Conservation (phyloP, 345 rosid species). For the Cardamine chenopodiifolia region DNA sequence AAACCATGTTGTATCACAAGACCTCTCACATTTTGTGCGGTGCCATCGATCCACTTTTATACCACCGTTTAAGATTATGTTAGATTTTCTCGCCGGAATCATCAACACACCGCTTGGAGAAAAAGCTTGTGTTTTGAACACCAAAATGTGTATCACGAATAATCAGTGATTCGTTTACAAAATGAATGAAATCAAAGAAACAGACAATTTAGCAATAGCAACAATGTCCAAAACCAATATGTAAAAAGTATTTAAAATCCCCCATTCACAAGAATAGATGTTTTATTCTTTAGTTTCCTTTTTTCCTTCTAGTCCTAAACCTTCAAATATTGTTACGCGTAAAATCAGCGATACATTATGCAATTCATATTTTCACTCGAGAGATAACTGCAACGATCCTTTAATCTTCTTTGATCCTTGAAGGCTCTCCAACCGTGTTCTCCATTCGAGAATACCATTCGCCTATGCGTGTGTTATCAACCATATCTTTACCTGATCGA, state of each 20-base stretch:
- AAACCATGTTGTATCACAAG: too few relatives aligned
- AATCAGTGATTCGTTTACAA: background rate
- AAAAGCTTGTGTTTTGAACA: too few relatives aligned
- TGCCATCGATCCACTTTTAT: too few relatives aligned
- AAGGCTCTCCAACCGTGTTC: slow-evolving; percentile 64
- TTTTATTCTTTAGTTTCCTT: slow-evolving; percentile 11
- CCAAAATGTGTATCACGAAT: background rate
- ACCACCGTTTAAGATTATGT: too few relatives aligned
- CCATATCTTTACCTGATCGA: slow-evolving; percentile 86
- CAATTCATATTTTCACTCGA: slow-evolving; percentile 17
- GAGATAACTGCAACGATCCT: slow-evolving; percentile 6
- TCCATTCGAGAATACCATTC: slow-evolving; percentile 88
- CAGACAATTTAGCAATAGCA: background rate
- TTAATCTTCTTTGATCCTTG: slow-evolving; percentile 52
- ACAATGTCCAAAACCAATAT: slow-evolving; percentile 9
- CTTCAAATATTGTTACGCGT: slow-evolving; percentile 18
- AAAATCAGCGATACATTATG: slow-evolving; percentile 23
- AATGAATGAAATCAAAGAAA: background rate
- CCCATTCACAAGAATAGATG: slow-evolving; percentile 30
- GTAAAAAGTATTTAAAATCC: slow-evolving; percentile 4
- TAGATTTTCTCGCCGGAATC: too few relatives aligned
- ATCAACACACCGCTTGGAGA: too few relatives aligned
- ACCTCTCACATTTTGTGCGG: too few relatives aligned
- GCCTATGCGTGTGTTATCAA: slow-evolving; percentile 78
- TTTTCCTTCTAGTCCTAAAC: slow-evolving; percentile 26